Conservation (phyloP, 1,284 basidiomycete genomes). For the Apiotrichum porosum region DNA sequence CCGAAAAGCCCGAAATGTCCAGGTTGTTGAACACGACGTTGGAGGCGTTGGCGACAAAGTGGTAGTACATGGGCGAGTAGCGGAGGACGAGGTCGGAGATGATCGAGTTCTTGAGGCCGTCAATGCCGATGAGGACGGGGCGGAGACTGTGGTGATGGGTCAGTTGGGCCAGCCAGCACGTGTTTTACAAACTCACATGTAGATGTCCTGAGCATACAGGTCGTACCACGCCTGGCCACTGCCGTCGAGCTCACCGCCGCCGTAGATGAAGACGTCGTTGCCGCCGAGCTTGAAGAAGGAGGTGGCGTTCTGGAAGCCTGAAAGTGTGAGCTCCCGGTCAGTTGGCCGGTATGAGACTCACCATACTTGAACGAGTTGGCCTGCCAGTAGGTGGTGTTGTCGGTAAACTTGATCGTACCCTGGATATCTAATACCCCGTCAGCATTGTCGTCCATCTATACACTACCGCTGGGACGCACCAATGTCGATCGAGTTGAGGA, state of each 20-base stretch:
- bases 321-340: no score
- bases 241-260: conserved; percentile 25
- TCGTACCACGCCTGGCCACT: conserved; percentile 56
- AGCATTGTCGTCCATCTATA: no score
- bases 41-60: conserved; percentile 54
- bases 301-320: conserved; percentile 1
- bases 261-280: conserved; percentile 56
- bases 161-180: no score
- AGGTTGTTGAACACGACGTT: conserved; percentile 55
- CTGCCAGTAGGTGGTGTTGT: conserved; percentile 5
- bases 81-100: neutral
- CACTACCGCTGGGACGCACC: no score
- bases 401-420: neutral
- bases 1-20: no score
- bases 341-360: no score
- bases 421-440: no score
- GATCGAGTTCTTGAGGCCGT: conserved; percentile 1
- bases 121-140: conserved; percentile 19
- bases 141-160: conserved; percentile 1
- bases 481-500: no score
- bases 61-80: conserved; percentile 30
- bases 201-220: conserved; percentile 47
- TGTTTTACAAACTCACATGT: no score
- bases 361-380: neutral
- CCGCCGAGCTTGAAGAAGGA: conserved; percentile 37